Evolutionary conservation across 345 rosid species (phyloP).

Genomic region (Salix purpurea): DNA sequence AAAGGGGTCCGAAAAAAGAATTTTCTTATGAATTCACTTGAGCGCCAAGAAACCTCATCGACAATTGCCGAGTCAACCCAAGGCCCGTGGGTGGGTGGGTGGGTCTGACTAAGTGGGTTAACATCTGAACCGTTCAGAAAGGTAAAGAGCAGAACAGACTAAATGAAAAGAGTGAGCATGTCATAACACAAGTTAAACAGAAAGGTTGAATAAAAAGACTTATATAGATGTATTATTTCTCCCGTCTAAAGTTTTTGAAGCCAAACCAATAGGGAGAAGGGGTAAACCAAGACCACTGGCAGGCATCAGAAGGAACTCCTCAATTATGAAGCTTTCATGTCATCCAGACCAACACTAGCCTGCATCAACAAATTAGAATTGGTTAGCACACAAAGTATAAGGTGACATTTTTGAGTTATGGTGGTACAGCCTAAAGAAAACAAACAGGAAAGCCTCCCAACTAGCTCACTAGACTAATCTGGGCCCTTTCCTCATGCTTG

Average conservation of each 20-base stretch:
- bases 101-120: no score
- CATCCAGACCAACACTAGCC: constrained; percentile 87
- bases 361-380: constrained; percentile 26
- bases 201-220: background rate
- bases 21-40: no score
- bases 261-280: background rate
- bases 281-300: background rate
- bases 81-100: no score
- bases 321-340: constrained; percentile 69
- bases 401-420: background rate
- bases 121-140: background rate
- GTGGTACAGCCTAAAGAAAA: background rate
- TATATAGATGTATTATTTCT: background rate
- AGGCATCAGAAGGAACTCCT: background rate
- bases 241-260: background rate
- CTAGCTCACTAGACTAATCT: background rate
- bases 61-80: no score
- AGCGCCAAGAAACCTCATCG: no score
- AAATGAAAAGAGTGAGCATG: background rate
- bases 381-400: background rate
- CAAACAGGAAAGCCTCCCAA: background rate
- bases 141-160: background rate
- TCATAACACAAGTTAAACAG: background rate
- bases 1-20: no score
- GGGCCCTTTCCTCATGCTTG: background rate